Evolutionary conservation across 2,329 filamentous ascomycete genomes (phyloP), one percentile per base, ranked within the genome.

Genomic region (Penicillium brasilianum): DNA sequence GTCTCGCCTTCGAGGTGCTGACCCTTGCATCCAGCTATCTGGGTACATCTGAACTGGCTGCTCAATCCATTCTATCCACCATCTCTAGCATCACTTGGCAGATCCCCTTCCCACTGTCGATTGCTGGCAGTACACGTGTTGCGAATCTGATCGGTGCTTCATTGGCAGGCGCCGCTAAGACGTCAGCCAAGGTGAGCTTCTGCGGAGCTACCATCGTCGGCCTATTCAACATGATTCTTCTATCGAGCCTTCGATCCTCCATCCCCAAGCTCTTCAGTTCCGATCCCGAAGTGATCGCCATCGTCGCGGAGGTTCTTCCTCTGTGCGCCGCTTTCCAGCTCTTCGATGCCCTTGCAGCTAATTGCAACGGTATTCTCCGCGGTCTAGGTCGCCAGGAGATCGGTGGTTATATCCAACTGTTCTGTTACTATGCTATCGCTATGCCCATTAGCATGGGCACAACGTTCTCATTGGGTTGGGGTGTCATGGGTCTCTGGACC

Each of bases 91-190:
- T 96, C 25, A 92, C 91, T 0, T 98, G 93, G 80, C 92, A 97
- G 76, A 88, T 98, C 52, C 93, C 94, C 0, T 98, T 98, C 79
- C 91, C 94, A 0, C 86, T 97, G 62, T 91, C 90, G 34, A 94
- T 98, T 60, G 93, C 94, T 2, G 88, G 90, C 0, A 94, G 90
- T 13, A 98, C 94, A 0, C 88, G 94, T 0, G 87, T 97, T 14
- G 94, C 93, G 18, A 98, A 97, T 70, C 81, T 98, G 36, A 96
- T 98, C 63, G 95, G 94, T 9, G 93, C 94, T 0, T 90, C 89
- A 0, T 83, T 97, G 11, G 88, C 91, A 2, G 88, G 89, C 49
- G 90, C 93, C 0, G 93, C 93, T 16, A 92, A 89, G 73, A 90
- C 87, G 3, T 90, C 90, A 0, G 90, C 90, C n/a, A 88, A 86